phyloP scores from a whole-genome alignment of 2,329 filamentous ascomycete genomes.

The Seiridium unicorne region DNA sequence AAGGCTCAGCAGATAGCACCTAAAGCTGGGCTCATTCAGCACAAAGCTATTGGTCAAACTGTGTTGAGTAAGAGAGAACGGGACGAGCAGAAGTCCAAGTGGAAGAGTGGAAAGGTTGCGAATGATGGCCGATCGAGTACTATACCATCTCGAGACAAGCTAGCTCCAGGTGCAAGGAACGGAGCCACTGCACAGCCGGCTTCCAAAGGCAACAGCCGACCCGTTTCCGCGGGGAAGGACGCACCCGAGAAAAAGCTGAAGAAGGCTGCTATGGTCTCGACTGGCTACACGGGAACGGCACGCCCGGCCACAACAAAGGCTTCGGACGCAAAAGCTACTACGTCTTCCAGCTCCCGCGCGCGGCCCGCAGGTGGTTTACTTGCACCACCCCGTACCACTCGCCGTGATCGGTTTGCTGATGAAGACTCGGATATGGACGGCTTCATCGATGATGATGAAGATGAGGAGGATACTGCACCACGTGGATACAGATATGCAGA shows the following conservation, averaged over 20 bases:
- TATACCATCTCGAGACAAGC: conserved; percentile 5
- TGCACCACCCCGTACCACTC: conserved; percentile 29
- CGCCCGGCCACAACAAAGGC: conserved; percentile 47
- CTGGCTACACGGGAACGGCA: conserved; percentile 64
- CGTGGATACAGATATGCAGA: conserved; percentile 34
- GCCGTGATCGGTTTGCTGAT: conserved; percentile 44
- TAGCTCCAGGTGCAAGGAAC: conserved; percentile 12
- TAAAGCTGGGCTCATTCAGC: conserved; percentile 70
- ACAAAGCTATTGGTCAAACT: conserved; percentile 69
- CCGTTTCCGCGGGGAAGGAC: conserved; percentile 29
- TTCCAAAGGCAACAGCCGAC: conserved; percentile 22
- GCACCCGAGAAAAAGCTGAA: conserved; percentile 57
- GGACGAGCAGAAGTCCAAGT: conserved; percentile 25
- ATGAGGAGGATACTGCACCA: conserved; percentile 51
- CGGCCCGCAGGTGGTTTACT: conserved; percentile 30
- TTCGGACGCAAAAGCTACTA: conserved; percentile 16
- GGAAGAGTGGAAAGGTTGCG: conserved; percentile 6
- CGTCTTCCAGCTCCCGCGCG: conserved; percentile 16
- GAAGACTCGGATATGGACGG: conserved; percentile 64
- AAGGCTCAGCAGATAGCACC: conserved; percentile 60
- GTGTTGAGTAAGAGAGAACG: conserved; percentile 52
- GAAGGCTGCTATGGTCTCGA: conserved; percentile 60
- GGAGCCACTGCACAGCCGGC: conserved; percentile 17
- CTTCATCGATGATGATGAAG: conserved; percentile 44
- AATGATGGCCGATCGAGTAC: conserved; percentile 7